phyloP scores from a whole-genome alignment of 164 flowering plant genomes.

The Aristolochia fimbriata region DNA sequence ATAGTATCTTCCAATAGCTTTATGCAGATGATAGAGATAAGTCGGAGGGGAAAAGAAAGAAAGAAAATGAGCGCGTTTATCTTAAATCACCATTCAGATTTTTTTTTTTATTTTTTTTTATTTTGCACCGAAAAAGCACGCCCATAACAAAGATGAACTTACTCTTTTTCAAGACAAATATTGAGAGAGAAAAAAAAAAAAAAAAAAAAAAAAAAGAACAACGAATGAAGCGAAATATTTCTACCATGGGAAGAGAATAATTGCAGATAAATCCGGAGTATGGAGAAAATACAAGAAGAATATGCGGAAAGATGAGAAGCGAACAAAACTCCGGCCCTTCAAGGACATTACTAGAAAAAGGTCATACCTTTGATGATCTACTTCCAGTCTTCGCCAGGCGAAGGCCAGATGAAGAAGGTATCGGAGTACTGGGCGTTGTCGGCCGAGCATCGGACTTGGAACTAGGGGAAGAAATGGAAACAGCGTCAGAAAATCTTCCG shows the following conservation, averaged over 20 bases:
- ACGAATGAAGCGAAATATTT: background rate
- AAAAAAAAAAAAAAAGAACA: too few species aligned
- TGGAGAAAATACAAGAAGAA: background rate
- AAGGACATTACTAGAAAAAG: background rate
- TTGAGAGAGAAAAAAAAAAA: too few species aligned
- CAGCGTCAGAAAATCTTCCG: conserved; percentile 34
- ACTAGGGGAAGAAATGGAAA: conserved; percentile 28
- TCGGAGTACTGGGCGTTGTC: conserved; percentile 2
- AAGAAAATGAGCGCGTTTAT: conserved; percentile 3
- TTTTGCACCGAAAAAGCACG: too few species aligned
- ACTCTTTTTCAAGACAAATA: too few species aligned
- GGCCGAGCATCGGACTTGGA: background rate
- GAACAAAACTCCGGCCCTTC: background rate
- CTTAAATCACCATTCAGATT: background rate
- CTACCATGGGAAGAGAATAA: background rate
- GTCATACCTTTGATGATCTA: conserved; percentile 62
- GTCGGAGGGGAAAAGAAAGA: background rate
- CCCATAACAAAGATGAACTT: too few species aligned
- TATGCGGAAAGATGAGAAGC: background rate
- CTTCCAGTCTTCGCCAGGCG: conserved; percentile 35
- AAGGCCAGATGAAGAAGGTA: conserved; percentile 42
- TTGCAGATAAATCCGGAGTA: background rate
- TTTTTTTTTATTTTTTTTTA: too few species aligned
- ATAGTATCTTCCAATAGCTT: too few species aligned
- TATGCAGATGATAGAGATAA: background rate